Evolutionary conservation across 257 asterid species (phyloP).

Genomic region (Rehmannia glutinosa): DNA sequence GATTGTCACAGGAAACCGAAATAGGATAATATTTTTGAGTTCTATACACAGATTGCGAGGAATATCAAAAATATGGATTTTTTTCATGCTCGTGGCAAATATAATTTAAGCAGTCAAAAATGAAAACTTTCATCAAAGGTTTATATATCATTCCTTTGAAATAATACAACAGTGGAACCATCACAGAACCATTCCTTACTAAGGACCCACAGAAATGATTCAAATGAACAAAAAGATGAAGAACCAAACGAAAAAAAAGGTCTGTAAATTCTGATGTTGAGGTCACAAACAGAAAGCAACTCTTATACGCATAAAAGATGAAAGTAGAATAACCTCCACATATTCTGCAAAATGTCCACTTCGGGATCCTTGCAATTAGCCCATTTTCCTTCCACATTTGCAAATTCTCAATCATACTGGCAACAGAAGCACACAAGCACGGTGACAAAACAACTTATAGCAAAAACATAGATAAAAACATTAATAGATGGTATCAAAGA

Average conservation of each 20-base stretch:
- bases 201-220: conserved; percentile 20
- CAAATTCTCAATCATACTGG: conserved; percentile 46
- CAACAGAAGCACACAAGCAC: conserved; percentile 9
- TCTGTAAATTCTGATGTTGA: background rate
- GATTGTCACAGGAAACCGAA: conserved; percentile 11
- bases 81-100: background rate
- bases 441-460: conserved; percentile 20
- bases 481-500: background rate
- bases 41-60: background rate
- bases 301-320: background rate
- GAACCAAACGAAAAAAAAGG: conserved; percentile 15
- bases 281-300: background rate
- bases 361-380: conserved; percentile 38
- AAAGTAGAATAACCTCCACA: conserved; percentile 40
- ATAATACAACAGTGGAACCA: background rate
- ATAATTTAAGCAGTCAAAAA: background rate
- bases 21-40: background rate
- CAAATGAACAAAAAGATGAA: background rate
- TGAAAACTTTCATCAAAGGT: background rate
- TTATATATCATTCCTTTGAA: conserved; percentile 1
- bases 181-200: background rate
- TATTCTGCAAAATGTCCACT: conserved; percentile 39
- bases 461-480: background rate
- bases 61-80: background rate
- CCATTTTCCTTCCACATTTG: conserved; percentile 48